Evolutionary conservation across 306 rosid genomes (phyloP).

Genomic region (Luffa aegyptiaca): DNA sequence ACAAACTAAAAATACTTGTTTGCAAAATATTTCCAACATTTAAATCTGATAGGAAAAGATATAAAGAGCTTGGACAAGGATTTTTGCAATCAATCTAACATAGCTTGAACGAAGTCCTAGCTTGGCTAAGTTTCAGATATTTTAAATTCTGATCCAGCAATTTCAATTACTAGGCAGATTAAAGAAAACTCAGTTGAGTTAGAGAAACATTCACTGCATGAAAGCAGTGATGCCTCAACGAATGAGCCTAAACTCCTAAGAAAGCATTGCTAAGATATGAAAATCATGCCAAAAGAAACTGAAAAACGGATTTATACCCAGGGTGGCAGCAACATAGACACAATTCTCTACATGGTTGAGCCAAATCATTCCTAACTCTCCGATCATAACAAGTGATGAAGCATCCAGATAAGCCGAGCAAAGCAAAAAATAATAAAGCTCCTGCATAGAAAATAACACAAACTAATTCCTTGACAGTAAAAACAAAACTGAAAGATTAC

Average conservation of each 20-base stretch:
- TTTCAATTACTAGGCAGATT: background rate
- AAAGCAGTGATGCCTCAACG: background rate
- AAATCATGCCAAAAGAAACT: constrained; percentile 3
- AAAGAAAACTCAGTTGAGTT: background rate
- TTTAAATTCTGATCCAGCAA: background rate
- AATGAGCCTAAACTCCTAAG: background rate
- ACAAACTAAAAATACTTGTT: background rate
- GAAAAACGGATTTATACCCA: constrained; percentile 40
- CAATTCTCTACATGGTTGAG: constrained; percentile 97
- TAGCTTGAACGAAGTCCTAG: background rate
- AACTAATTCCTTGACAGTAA: constrained; percentile 5
- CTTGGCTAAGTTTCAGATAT: background rate
- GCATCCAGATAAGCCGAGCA: constrained; percentile 97
- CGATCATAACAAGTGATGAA: constrained; percentile 97
- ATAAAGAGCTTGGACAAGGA: background rate
- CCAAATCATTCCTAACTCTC: constrained; percentile 93
- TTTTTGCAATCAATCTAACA: background rate
- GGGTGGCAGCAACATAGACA: constrained; percentile 99
- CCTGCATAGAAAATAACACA: constrained; percentile 43
- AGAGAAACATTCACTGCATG: background rate
- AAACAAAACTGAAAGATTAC: background rate
- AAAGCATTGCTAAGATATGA: background rate
- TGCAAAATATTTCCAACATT: background rate
- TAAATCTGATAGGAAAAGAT: background rate
- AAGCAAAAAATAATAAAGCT: constrained; percentile 80